A percentile compares a stretch with the other conserved stretches of the same genome.
These are phyloP conservation scores for Kluyveromyces siamensis DNA, from an alignment of 805 yeast species.

Conservation along the genomic window DNA sequence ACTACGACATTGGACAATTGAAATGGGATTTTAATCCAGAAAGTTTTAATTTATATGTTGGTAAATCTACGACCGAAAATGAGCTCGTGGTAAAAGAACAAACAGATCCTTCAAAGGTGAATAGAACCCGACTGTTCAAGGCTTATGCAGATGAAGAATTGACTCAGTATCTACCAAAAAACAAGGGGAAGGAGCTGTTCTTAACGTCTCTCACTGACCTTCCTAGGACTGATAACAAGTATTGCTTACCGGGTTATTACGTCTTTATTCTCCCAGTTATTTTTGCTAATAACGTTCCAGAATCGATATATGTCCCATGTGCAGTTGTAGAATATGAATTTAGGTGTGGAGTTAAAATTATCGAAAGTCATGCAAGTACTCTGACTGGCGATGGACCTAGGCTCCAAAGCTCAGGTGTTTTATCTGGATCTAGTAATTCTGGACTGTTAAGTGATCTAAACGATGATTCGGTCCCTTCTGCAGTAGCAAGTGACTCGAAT, in stretches of 20 bases:
- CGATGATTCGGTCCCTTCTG: slow-evolving; percentile 5
- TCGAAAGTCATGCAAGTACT: not conserved
- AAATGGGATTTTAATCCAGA: slow-evolving; percentile 37
- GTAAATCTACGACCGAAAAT: slow-evolving; percentile 11
- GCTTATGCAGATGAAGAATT: slow-evolving; percentile 6
- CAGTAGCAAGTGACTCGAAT: not conserved
- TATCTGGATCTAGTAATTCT: not conserved
- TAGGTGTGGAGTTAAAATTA: slow-evolving; percentile 12
- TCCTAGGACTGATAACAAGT: slow-evolving; percentile 2
- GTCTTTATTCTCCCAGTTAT: slow-evolving; percentile 56
- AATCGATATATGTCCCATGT: slow-evolving; percentile 35
- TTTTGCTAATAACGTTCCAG: slow-evolving; percentile 56
- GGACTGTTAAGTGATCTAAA: not conserved
- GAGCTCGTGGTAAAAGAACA: slow-evolving; percentile 18
- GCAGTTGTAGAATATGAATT: slow-evolving; percentile 22
- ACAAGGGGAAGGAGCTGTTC: slow-evolving; percentile 8
- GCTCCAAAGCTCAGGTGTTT: not conserved
- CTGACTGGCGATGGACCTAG: not conserved
- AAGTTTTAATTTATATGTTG: slow-evolving; percentile 37
- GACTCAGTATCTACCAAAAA: slow-evolving; percentile 14
- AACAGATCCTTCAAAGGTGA: slow-evolving; percentile 4
- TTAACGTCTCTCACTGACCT: slow-evolving; percentile 4
- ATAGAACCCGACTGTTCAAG: slow-evolving; percentile 14
- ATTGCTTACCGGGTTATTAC: slow-evolving; percentile 55
- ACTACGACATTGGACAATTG: slow-evolving; percentile 38